Base-by-base conservation (phyloP, 2,329 filamentous ascomycete genomes). In the Botrytis fragariae region DNA sequence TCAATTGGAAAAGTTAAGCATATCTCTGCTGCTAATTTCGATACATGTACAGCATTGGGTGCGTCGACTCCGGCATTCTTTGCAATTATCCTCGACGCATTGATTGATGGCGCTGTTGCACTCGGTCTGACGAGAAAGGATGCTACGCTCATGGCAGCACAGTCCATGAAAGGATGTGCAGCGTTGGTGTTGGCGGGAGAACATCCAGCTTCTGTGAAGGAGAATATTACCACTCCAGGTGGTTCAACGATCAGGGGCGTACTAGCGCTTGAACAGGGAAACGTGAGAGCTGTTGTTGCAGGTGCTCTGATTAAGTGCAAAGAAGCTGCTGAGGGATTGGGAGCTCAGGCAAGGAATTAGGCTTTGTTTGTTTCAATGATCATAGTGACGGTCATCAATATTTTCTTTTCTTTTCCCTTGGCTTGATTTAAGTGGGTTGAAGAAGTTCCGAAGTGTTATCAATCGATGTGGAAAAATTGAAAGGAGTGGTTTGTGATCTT, bases 41-140 rank as follows among this genome's bases (percentile, higher is more conserved):
- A 69, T n/a, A 61, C 67, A 25, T 69, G 67, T 25, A 89, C 81
- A 2, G 79, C 80, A 16, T 87, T 86, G 0, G 67, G 71, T 42
- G 71, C 71, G 37, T 72, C 71, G n/a, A 65, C 59, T 25, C 61
- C 71, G 18, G 71, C 71, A 48, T 72, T 72, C 20, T 72, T 72
- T 57, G 71, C 71, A 25, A 25, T 64, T 29, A 54, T 72, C 32
- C 71, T 72, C 62, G 71, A 72, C 22, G 62, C 71, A 18, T 64
- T 72, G 51, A 72, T 72, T 57, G 71, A 72, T 48, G 71, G 71
- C 37, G 71, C 71, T 44, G 71, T 72, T 10, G 51, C 63, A 37
- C 42, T 68, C 18, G 87, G 87, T 51, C 88, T 87, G 73, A 85
- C 85, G 77, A 88, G 86, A 63, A 85, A 85, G 76, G 92, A 94